phyloP scores from a whole-genome alignment of 495 filamentous ascomycete genomes.

The Daldinia decipiens region DNA sequence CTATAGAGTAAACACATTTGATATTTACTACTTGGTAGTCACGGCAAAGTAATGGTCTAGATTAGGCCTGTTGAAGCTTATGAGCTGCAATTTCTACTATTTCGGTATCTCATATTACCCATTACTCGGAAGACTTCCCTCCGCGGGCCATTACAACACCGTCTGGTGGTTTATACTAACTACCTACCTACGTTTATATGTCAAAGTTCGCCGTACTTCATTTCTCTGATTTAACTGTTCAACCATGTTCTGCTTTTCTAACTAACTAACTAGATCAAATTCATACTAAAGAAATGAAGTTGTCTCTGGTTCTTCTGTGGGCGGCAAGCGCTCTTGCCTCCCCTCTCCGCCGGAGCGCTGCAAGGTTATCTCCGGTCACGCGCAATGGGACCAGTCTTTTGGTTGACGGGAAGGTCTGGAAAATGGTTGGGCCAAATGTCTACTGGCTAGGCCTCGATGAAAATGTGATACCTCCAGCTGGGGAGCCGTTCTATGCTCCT shows the following conservation, averaged over 20 bases:
- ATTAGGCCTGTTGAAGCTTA: background rate
- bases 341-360: constrained; percentile 19
- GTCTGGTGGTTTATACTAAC: constrained; percentile 10
- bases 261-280: background rate
- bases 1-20: background rate
- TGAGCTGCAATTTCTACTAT: constrained; percentile 22
- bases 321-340: constrained; percentile 16
- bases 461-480: constrained; percentile 62
- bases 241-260: background rate
- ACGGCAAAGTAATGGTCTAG: constrained; percentile 16
- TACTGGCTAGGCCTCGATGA: constrained; percentile 70
- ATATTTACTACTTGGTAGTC: background rate
- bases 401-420: constrained; percentile 58
- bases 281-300: constrained; percentile 14
- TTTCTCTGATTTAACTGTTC: background rate
- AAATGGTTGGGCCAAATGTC: constrained; percentile 63
- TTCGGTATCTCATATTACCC: constrained; percentile 24
- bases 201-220: background rate
- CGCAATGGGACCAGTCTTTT: constrained; percentile 55
- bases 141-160: constrained; percentile 43
- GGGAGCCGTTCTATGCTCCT: constrained; percentile 61
- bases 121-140: constrained; percentile 35
- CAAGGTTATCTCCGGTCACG: constrained; percentile 47
- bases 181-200: constrained; percentile 12
- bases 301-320: constrained; percentile 23